Evolutionary conservation across 768 basidiomycete species (phyloP), one percentile per base, ranked within the genome.

Genomic region (Phallus indusiatus): DNA sequence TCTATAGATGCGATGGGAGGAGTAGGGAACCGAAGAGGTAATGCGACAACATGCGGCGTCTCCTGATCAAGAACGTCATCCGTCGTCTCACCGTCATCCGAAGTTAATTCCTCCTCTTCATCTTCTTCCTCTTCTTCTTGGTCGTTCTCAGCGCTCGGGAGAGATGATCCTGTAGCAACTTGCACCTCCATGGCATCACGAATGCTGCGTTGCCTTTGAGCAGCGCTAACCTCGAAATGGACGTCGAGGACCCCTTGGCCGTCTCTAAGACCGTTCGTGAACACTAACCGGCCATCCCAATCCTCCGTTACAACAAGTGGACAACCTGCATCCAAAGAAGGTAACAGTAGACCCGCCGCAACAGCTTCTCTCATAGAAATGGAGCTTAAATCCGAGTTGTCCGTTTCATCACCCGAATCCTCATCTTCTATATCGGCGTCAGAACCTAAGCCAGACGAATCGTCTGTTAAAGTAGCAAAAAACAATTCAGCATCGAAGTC

Each of bases 401-500:
- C 59, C 12, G 22, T 36, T 21, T 59, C 62, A 12, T 74, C 64
- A 53, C 65, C 63, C 18, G 62, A 66, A 6, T 60, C 60, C 3
- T 67, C 71, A 55, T 76, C 78, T n/a, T 70, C 71, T 9, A 70
- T 70, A 50, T 69, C 71, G 37, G 67, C 69, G 34, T 67, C 67
- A 47, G 67, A 67, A n/a, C 69, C 70, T 14, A 69, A 58, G 55
- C 73, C 78, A 20, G 77, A 79, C 0, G 78, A 42, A 42, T 12
- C 70, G 65, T 81, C 87, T 37, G 83, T 82, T 47, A 91, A 79
- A 66, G 89, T 86, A 57, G 85, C 82, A 66, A 92, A 91, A 73
- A 92, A 91, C 0, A 91, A 69, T 61, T 91, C 88, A 10, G 90
- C 90, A 64, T 92, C 90, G 64, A 89, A 88, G 68, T 89, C 88